Percentiles rank a stretch among this genome's conserved stretches.
phyloP scores from a whole-genome alignment of 352 stramenopile species.

The Globisporangium alternatum region DNA sequence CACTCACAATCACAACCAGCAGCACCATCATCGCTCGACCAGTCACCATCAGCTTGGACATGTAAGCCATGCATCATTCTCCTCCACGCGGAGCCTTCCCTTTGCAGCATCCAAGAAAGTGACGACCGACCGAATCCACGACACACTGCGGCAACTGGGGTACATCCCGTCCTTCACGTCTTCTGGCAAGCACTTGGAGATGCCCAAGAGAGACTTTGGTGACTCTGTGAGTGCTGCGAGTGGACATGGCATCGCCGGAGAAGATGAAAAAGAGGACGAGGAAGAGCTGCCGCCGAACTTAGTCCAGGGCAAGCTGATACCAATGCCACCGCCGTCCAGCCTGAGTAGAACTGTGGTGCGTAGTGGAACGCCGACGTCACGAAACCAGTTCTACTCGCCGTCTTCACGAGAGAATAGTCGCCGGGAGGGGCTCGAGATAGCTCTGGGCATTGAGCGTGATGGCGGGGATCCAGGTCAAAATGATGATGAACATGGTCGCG shows the following conservation, averaged over 20 bases:
- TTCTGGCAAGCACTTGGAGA: not conserved
- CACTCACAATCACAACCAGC: conserved; percentile 6
- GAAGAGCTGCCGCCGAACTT: conserved; percentile 27
- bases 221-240: not conserved
- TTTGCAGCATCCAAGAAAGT: conserved; percentile 8
- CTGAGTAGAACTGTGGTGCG: not conserved
- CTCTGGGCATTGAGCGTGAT: not conserved
- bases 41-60: not conserved
- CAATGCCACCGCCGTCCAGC: conserved; percentile 22
- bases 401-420: not conserved
- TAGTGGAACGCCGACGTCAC: conserved; percentile 13
- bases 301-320: conserved; percentile 35
- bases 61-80: not conserved
- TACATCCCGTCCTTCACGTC: conserved; percentile 30
- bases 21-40: not conserved
- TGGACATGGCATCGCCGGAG: not conserved
- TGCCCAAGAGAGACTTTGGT: not conserved
- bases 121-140: conserved; percentile 27
- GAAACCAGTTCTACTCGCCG: conserved; percentile 18
- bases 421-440: not conserved
- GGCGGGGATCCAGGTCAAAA: not conserved
- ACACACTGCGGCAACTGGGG: conserved; percentile 37
- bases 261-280: conserved; percentile 13
- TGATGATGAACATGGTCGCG: not conserved
- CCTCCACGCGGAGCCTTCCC: not conserved